Conservation (phyloP, 2,329 filamentous ascomycete species). For the Nemania sp. region DNA sequence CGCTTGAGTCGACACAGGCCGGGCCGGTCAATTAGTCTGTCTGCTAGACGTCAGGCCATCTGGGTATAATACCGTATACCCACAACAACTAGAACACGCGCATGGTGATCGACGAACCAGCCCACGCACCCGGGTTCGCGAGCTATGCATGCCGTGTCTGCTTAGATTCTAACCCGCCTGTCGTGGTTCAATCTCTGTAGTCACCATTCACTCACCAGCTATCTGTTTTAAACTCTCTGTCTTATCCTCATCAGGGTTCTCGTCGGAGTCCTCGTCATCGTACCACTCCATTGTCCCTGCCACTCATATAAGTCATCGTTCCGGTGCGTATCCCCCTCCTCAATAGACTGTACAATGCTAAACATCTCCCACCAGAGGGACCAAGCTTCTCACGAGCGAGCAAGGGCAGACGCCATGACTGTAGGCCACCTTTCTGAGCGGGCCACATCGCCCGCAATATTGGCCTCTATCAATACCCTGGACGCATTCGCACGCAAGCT, state of each 20-base stretch:
- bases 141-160: background rate
- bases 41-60: background rate
- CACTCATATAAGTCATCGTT: background rate
- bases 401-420: conserved; percentile 12
- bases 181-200: background rate
- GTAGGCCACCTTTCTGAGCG: background rate
- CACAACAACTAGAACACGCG: background rate
- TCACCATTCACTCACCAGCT: too few species aligned
- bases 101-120: background rate
- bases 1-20: background rate
- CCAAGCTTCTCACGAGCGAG: conserved; percentile 17
- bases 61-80: background rate
- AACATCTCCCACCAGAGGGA: conserved; percentile 10
- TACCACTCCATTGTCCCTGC: background rate
- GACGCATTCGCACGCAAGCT: conserved; percentile 60
- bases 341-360: background rate
- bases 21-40: conserved; percentile 2
- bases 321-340: background rate
- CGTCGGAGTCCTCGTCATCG: background rate
- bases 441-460: conserved; percentile 8
- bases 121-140: background rate
- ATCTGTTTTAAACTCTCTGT: too few species aligned
- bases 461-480: conserved; percentile 57
- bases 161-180: background rate
- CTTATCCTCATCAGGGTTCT: too few species aligned